Evolutionary conservation across 306 rosid genomes (phyloP), one percentile per base, ranked within the genome.

Genomic region (Rubus idaeus): DNA sequence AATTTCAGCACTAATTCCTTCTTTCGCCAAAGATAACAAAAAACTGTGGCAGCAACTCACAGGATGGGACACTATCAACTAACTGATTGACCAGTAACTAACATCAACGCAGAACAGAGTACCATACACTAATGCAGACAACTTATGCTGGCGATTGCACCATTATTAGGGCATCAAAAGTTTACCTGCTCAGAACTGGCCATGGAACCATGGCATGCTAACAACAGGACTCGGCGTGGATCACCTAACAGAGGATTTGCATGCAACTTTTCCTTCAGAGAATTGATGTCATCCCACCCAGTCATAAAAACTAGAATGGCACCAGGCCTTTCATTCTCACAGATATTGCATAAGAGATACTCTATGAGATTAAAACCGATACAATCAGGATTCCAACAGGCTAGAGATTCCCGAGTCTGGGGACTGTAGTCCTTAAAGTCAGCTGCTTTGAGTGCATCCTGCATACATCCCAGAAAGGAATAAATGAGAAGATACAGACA

Each of bases 271-370:
- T 96, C 99, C 79, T 89, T 96, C 69, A 96, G 83, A 81, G 91
- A 89, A 78, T 79, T 89, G 77, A 96, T 92, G 78, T 92, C 99
- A 84, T 96, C 99, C 97, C 99, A 96, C 72, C 99, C 99, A 62
- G 99, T 96, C 99, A 96, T 88, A 85, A 96, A 96, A 85, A 96
- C 93, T 77, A 96, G 87, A 80, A 96, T 80, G 53, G 97, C 99
- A 51, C 99, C 99, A 53, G 94, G 94, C 72, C 74, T 80, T 73
- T 96, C 94, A 60, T 85, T 85, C 83, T 89, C 89, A 80, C 98
- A 95, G 84, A 92, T 92, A 78, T 86, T 74, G 87, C 87, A 88
- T 60, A 96, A 80, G 69, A 92, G 80, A 90, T 79, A 64, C 82
- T 91, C 99, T 23, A 96, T 89, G 78, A 96, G 92, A 86, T 83